Evolutionary conservation across 2,329 filamentous ascomycete genomes (phyloP), one percentile per base, ranked within the genome.

Genomic region (Aspergillus melleus): DNA sequence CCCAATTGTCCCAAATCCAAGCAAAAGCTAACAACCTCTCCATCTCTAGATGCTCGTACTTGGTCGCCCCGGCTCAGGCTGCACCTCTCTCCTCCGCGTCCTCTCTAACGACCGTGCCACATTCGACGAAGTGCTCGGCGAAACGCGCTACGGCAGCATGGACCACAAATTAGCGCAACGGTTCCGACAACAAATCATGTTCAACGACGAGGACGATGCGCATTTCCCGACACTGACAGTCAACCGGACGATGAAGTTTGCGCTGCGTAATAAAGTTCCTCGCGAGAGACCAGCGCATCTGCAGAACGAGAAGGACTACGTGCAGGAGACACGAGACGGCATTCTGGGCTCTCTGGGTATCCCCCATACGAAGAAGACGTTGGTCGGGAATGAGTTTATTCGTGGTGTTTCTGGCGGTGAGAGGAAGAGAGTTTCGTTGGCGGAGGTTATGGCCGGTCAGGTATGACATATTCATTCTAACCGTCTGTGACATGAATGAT

Each of bases 221-320:
- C 89, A 92, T 68, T 92, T 91, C 63, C 87, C 90, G 0, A 88
- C 89, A 4, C 77, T 93, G 20, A 91, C 87, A 0, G 88, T 92
- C 4, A 88, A 89, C 1, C 83, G 90, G 59, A 92, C 90, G 0
- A 81, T 93, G 16, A 83, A 86, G 58, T 92, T 92, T 66, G 90
- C 90, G 0, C 81, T 89, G 1, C 83, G 86, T 36, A 86, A 73
- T 55, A 75, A 75, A 26, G 52, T 74, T 2, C 73, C 73, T 1
- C 61, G 65, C 6, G 68, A 72, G 52, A 66, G 72, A 2, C 68
- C 70, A 0, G 63, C 65, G 1, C 61, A 65, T 14, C 52, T 69
- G 3, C 63, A 66, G 16, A 63, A 68, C 20, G 69, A 68, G 22
- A 64, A 68, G 12, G 65, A 68, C 1, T 77, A 72, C 58, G 69